Percentiles rank a stretch among this genome's conserved stretches.
phyloP scores from a whole-genome alignment of 805 yeast genomes.

The Yarrowia hollandica region DNA sequence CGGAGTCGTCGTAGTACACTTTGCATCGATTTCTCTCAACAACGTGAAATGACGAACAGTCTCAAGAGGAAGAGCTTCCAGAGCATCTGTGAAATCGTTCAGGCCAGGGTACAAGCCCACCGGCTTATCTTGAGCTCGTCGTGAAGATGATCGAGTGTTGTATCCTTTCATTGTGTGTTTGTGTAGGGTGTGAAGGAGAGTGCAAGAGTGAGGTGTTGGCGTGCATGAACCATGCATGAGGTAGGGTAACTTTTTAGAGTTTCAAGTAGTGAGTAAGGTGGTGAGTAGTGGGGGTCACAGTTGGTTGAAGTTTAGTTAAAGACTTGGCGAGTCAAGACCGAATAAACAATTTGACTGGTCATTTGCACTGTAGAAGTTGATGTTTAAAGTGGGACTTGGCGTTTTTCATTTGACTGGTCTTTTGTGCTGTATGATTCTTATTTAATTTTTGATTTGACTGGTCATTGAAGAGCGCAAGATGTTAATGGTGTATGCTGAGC shows the following conservation, averaged over 20 bases:
- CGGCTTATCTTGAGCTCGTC: slow-evolving; percentile 8
- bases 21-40: slow-evolving; percentile 91
- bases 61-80: slow-evolving; percentile 86
- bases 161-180: slow-evolving; percentile 5
- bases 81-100: slow-evolving; percentile 86
- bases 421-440: no score
- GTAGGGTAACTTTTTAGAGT: not conserved
- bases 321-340: no score
- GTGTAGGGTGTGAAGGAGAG: not conserved
- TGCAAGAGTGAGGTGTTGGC: not conserved
- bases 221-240: slow-evolving; percentile 3
- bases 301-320: not conserved
- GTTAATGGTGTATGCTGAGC: no score
- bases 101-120: slow-evolving; percentile 67
- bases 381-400: no score
- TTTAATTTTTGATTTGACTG: no score
- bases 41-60: slow-evolving; percentile 81
- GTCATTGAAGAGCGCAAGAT: no score
- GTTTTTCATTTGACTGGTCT: no score
- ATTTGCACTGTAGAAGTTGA: no score
- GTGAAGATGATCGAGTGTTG: slow-evolving; percentile 25
- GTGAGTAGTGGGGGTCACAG: not conserved
- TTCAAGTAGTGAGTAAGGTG: not conserved
- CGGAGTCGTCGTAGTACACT: slow-evolving; percentile 76
- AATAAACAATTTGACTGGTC: no score